Evolutionary conservation across 352 stramenopile species (phyloP), one percentile per base, ranked within the genome.

Genomic region (Sclerospora graminicola): DNA sequence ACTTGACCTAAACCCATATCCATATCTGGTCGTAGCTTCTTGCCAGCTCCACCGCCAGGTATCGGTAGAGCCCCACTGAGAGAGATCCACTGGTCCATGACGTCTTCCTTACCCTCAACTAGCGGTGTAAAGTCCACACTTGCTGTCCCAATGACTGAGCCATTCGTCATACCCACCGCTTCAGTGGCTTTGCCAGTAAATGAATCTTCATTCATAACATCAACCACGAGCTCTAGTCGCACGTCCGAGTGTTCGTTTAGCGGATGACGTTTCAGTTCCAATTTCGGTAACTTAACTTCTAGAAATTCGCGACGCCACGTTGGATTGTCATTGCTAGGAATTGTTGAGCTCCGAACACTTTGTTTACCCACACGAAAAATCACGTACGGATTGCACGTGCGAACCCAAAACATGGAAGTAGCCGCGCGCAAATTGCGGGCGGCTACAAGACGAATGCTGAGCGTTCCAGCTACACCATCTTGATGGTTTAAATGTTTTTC

Each of bases 181-280:
- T 89, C 74, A 18, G 77, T 87, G 14, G 77, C 77, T 44, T 77
- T 82, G 27, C 77, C 77, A 11, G 75, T 82, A 34, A 84, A 47
- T 47, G 74, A 84, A 48, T 89, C 74, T 24, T 89, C 77, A 53
- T 86, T 89, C 77, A 89, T 89, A 14, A 68, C 73, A 51, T 89
- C 77, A 14, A 89, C 54, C 14, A 69, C 80, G 20, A 89, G 66
- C 48, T 89, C 77, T 38, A 87, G 41, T 1, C 74, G 67, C 47
- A 84, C 58, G 51, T 87, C 60, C 41, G 77, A 89, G 57, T 89
- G 74, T 21, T 85, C 69, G 8, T 57, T 52, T 20, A 82, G 41
- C 27, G 69, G 68, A 28, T 57, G 45, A 26, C 65, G 69, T 47
- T 83, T 82, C 21, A 66, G 36, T 45, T 84, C 68, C 29, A 86